phyloP scores from a whole-genome alignment of 2,329 filamentous ascomycete genomes.

The Talaromyces marneffei region DNA sequence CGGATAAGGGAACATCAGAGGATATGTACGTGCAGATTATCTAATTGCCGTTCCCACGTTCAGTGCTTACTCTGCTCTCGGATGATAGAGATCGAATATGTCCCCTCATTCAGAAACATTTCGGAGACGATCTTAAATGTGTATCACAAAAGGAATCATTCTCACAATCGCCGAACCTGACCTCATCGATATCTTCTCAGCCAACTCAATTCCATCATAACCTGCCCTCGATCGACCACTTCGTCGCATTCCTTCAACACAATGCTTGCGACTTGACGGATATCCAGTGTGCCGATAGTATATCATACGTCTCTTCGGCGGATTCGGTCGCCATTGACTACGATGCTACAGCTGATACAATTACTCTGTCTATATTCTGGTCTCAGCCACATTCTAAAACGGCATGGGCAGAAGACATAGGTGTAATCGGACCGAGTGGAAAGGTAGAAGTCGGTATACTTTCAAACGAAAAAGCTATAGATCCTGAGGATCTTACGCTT shows the following conservation, averaged over 20 bases:
- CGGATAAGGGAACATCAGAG: constrained; percentile 22
- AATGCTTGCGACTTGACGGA: constrained; percentile 48
- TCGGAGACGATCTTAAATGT: constrained; percentile 55
- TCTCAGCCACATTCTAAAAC: constrained; percentile 25
- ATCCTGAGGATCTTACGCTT: constrained; percentile 69
- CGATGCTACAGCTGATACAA: constrained; percentile 59
- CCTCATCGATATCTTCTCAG: constrained; percentile 55
- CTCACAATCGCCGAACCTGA: constrained; percentile 54
- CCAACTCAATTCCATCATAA: constrained; percentile 62
- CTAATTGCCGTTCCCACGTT: neutral
- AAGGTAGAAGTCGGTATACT: constrained; percentile 79
- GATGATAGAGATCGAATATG: constrained; percentile 49
- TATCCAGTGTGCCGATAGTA: constrained; percentile 46
- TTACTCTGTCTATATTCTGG: constrained; percentile 64
- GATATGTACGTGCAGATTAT: constrained; percentile 27
- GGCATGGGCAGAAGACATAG: constrained; percentile 45
- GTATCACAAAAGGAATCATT: constrained; percentile 52
- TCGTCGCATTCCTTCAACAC: constrained; percentile 51
- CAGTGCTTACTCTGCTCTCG: constrained; percentile 2
- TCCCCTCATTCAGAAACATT: constrained; percentile 50
- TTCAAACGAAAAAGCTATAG: constrained; percentile 51
- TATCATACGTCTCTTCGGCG: constrained; percentile 48
- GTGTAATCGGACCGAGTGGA: constrained; percentile 30
- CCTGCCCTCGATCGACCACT: constrained; percentile 51
- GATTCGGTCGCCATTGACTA: constrained; percentile 71